Evolutionary conservation across 345 rosid genomes (phyloP), one percentile per base, ranked within the genome.

Genomic region (Eucalyptus pauciflora): DNA sequence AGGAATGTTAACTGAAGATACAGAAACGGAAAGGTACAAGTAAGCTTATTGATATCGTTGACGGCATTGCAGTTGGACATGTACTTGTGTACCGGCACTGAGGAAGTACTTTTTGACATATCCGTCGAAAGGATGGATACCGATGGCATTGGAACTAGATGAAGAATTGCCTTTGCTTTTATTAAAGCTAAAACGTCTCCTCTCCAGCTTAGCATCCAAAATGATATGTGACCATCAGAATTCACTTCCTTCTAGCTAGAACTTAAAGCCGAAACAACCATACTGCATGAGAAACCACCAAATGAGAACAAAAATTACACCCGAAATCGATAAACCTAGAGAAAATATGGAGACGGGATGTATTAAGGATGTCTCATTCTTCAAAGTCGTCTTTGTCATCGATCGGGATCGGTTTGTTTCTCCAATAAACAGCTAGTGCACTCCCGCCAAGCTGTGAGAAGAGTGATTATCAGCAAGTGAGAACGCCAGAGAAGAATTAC

Each of bases 351-450:
- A 33, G 80, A 69, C 7, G 17, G 3, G 25, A 10, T 76, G 24
- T 18, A 48, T 76, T 37, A 37, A 4, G 14, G 41, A 50, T 8
- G 45, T 83, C 87, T 95, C 88, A 95, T 92, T 96, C 98, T 93
- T 94, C 94, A 92, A 97, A 98, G 93, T 98, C 99, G 88, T 98
- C 99, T 87, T 95, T 97, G 93, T 97, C 99, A 90, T 95, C 96
- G 50, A 87, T 94, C 3, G 96, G 93, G 86, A 97, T 93, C 3
- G 98, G 97, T 58, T 86, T 90, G 96, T 96, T 97, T 94, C 99
- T 96, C 99, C 99, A 98, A 87, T 87, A 94, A 67, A 97, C 99
- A 1, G 99, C 99, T 85, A 97, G 94, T 50, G 93, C 99, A 87
- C 99, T 98, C 87, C 99, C 99, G 2, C 99, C 99, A n/a, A 96